Evolutionary conservation across 257 asterid species (phyloP), one percentile per base, ranked within the genome.

Genomic region (Fraxinus excelsior): DNA sequence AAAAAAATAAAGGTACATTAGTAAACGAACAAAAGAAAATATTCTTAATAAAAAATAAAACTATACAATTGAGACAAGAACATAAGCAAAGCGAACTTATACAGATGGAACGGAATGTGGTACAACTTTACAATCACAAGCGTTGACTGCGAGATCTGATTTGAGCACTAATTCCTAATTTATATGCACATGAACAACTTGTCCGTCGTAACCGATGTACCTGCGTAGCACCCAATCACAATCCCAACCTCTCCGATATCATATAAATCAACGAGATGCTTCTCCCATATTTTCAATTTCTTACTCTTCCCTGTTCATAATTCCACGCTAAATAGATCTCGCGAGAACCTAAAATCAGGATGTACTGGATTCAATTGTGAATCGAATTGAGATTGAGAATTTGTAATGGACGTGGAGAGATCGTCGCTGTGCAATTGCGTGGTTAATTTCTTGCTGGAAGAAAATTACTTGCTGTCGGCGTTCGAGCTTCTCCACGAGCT

Each of bases 401-500:
- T 76, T 60, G 53, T 49, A 82, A 94, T 94, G 98, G 98, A 94
- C 87, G 98, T 94, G 76, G 97, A 94, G 94, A 88, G 89, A 86
- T 94, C 97, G 85, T 94, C 98, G 32, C 91, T 94, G 70, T 94
- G 98, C 92, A 94, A 94, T 83, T 92, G 96, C 80, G 97, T 94
- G 64, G 98, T 94, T 81, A 94, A 94, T 87, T 94, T 94, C 79
- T 81, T 94, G 31, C 84, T 94, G 79, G 97, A 94, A 79, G 98
- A 94, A 89, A 94, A 94, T 82, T 94, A 90, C 89, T 82, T 89
- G 76, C 85, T 92, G 70, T 85, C 98, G 86, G 98, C 98, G 81
- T 94, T 94, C 85, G 98, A 94, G 87, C 97, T 94, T 58, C 98
- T 94, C 78, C 98, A 94, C 82, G 98, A 94, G 86, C 93, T 94